A percentile compares a stretch with the other conserved stretches of the same genome.
Evolutionary conservation across 176 grass and related monocot species (phyloP).

Genomic region (Canna indica): DNA sequence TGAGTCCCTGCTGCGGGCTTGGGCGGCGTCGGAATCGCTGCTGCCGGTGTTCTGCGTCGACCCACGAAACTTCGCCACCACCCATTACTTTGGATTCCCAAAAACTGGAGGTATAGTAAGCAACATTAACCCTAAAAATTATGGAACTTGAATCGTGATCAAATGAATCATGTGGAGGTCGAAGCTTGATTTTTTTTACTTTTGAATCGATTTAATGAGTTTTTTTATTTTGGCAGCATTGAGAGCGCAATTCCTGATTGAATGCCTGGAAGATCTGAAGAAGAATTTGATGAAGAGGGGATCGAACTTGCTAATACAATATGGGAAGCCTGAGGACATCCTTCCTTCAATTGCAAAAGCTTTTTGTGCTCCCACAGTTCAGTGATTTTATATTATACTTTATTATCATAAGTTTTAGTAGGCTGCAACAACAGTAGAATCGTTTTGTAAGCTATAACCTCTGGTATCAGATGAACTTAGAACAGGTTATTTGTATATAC

Average conservation of each 20-base stretch:
- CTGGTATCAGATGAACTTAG: too few species aligned
- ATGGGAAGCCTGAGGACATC: conserved; percentile 70
- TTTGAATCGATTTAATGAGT: conserved; percentile 11
- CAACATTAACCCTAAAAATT: neutral
- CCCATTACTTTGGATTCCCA: conserved; percentile 73
- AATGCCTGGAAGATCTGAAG: conserved; percentile 62
- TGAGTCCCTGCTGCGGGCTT: conserved; percentile 46
- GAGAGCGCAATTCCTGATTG: conserved; percentile 63
- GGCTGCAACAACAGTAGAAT: too few species aligned
- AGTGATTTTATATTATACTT: conserved; percentile 1
- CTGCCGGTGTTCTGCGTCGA: conserved; percentile 78
- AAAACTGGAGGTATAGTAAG: conserved; percentile 56
- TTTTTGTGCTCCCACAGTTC: conserved; percentile 60
- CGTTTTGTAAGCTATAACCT: too few species aligned
- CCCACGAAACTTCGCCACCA: conserved; percentile 41
- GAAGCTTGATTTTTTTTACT: too few species aligned
- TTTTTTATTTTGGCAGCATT: conserved; percentile 29
- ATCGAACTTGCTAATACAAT: conserved; percentile 49
- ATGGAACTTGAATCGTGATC: too few species aligned
- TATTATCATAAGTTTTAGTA: neutral
- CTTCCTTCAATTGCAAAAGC: conserved; percentile 62
- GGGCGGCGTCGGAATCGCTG: conserved; percentile 44
- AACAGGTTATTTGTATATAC: too few species aligned
- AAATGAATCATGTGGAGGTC: too few species aligned
- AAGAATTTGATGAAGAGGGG: conserved; percentile 54